Percentiles rank a stretch among this genome's conserved stretches.
Conservation (phyloP, 2,329 filamentous ascomycete species). For the Hypoxylon sp. region DNA sequence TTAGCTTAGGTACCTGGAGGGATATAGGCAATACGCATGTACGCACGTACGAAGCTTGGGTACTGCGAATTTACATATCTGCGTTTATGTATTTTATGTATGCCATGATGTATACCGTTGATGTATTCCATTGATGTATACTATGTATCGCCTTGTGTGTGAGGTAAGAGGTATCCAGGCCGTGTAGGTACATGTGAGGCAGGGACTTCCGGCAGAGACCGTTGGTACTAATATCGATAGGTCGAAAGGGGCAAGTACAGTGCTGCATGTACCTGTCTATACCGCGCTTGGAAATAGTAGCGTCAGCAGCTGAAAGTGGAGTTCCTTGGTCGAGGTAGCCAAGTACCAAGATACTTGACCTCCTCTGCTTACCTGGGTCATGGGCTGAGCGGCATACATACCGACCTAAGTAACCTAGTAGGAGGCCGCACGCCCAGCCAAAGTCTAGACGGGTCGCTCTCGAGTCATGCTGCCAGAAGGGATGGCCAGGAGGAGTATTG, state of each 20-base stretch:
- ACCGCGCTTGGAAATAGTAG: slow-evolving; percentile 41
- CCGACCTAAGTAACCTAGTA: slow-evolving; percentile 8
- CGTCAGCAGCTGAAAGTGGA: slow-evolving; percentile 47
- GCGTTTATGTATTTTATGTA: slow-evolving; percentile 25
- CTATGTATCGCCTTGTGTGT: background rate
- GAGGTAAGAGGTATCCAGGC: slow-evolving; percentile 15
- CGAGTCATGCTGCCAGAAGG: slow-evolving; percentile 37
- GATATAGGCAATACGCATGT: slow-evolving; percentile 40
- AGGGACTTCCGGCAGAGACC: slow-evolving; percentile 36
- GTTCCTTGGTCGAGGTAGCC: slow-evolving; percentile 20
- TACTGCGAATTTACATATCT: slow-evolving; percentile 12
- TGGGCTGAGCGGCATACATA: slow-evolving; percentile 27
- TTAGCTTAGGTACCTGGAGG: slow-evolving; percentile 16
- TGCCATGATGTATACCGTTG: background rate
- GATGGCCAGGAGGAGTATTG: slow-evolving; percentile 31
- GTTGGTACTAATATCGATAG: slow-evolving; percentile 39
- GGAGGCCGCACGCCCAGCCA: slow-evolving; percentile 28
- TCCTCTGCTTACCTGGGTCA: slow-evolving; percentile 6
- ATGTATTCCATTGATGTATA: too few species aligned
- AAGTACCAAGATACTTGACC: slow-evolving; percentile 14
- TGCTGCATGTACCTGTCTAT: slow-evolving; percentile 34
- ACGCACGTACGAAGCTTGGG: slow-evolving; percentile 24
- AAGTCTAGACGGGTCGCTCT: slow-evolving; percentile 22
- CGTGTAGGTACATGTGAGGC: slow-evolving; percentile 20
- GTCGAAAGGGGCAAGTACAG: slow-evolving; percentile 39